Conservation (phyloP, 2,329 filamentous ascomycete genomes). For the Fusarium setosum region DNA sequence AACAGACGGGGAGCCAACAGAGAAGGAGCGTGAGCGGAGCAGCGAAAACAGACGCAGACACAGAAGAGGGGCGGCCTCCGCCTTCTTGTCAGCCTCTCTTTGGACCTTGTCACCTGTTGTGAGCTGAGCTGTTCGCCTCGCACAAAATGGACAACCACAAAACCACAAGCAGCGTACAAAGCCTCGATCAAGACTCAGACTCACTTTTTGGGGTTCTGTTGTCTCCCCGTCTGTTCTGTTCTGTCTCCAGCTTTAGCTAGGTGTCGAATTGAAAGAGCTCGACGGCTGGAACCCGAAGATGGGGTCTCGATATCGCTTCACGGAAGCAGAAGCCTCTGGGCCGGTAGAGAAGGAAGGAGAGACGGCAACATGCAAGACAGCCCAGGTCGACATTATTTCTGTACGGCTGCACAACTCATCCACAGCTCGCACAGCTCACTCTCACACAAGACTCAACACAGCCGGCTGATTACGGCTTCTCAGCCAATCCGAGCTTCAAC, state of each 20-base stretch:
- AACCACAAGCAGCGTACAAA: slow-evolving; percentile 20
- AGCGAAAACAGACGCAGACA: slow-evolving; percentile 6
- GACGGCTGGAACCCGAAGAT: slow-evolving; percentile 23
- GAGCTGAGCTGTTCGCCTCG: slow-evolving; percentile 30
- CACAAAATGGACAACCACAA: slow-evolving; percentile 15
- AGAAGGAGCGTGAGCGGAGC: slow-evolving; percentile 20
- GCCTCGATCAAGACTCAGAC: slow-evolving; percentile 21
- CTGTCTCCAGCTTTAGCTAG: background rate
- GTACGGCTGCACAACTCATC: slow-evolving; percentile 36
- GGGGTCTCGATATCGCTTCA: slow-evolving; percentile 8
- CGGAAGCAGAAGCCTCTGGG: slow-evolving; percentile 17
- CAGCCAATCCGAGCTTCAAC: slow-evolving; percentile 31
- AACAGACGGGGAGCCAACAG: slow-evolving; percentile 21
- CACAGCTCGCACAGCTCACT: slow-evolving; percentile 30
- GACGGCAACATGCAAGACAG: slow-evolving; percentile 1
- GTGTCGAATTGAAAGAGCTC: slow-evolving; percentile 22
- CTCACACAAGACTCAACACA: slow-evolving; percentile 29
- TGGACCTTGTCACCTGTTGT: slow-evolving; percentile 24
- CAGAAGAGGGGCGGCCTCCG: slow-evolving; percentile 38
- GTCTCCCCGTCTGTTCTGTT: background rate
- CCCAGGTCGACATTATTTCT: slow-evolving; percentile 23
- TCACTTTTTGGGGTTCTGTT: slow-evolving; percentile 16
- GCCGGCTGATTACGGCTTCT: slow-evolving; percentile 33
- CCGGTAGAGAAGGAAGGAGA: slow-evolving; percentile 29
- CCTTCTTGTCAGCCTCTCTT: slow-evolving; percentile 42